Evolutionary conservation across 768 basidiomycete genomes (phyloP).

Genomic region (Chiua virens): DNA sequence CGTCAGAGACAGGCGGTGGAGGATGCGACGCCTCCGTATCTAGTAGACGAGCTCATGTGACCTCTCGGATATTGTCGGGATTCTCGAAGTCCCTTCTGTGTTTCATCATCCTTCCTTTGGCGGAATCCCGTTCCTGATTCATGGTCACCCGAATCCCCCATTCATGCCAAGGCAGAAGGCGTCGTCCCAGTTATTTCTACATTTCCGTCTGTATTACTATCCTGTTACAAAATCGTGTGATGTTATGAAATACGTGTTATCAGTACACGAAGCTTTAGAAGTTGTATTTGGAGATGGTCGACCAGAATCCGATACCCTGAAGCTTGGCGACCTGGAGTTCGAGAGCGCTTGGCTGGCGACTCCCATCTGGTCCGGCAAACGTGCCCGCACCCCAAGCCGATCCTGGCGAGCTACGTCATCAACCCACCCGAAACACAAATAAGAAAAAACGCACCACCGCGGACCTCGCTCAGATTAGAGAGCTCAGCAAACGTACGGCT

Average conservation of each 20-base stretch:
- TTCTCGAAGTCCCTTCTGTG: no score
- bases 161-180: no score
- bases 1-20: not conserved
- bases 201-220: no score
- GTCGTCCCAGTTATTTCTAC: no score
- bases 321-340: conserved; percentile 52
- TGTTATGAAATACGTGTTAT: no score
- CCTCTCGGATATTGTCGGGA: no score
- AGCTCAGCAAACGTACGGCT: conserved; percentile 43
- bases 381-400: conserved; percentile 82
- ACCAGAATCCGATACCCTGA: conserved; percentile 56
- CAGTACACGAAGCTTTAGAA: conserved; percentile 10
- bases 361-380: conserved; percentile 45
- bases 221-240: no score
- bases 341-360: conserved; percentile 46
- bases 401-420: conserved; percentile 35
- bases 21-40: conserved; percentile 3
- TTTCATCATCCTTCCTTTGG: no score
- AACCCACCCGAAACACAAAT: not conserved
- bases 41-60: conserved; percentile 17
- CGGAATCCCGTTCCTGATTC: no score
- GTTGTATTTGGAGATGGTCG: conserved; percentile 42
- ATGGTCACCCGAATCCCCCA: no score
- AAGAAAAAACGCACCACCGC: conserved; percentile 45
- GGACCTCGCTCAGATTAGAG: conserved; percentile 47